These are phyloP conservation scores for Solanum commersonii DNA, from an alignment of 257 asterid species.

Conservation along the genomic window DNA sequence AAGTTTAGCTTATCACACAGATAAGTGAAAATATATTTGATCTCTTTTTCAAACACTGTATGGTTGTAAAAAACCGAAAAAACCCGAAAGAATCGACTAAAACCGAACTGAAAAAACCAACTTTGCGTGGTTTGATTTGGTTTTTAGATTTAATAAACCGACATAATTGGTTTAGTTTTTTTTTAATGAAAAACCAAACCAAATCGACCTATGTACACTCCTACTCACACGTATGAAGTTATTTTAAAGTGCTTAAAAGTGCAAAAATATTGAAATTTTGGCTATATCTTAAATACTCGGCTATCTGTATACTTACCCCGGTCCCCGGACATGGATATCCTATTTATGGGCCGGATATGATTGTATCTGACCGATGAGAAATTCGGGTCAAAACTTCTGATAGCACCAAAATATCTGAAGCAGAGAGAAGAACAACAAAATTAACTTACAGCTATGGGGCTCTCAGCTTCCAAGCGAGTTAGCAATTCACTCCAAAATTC, in stretches of 20 bases:
- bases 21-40: too few relatives aligned
- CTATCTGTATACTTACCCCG: not conserved
- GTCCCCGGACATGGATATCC: not conserved
- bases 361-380: not conserved
- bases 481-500: constrained; percentile 28
- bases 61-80: too few relatives aligned
- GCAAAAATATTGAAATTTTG: not conserved
- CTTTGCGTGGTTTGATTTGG: too few relatives aligned
- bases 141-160: too few relatives aligned
- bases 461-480: constrained; percentile 67
- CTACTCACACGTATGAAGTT: not conserved
- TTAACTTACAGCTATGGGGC: constrained; percentile 34
- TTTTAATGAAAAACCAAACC: too few relatives aligned
- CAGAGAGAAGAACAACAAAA: not conserved
- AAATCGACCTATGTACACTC: too few relatives aligned
- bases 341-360: not conserved
- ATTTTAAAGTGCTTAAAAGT: not conserved
- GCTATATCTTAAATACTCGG: not conserved
- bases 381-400: not conserved
- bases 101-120: too few relatives aligned
- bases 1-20: too few relatives aligned
- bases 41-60: too few relatives aligned
- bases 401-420: not conserved
- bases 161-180: too few relatives aligned
- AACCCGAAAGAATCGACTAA: too few relatives aligned